These are phyloP conservation scores for Pythium aquatile DNA, from an alignment of 352 stramenopile genomes.

Conservation along the genomic window DNA sequence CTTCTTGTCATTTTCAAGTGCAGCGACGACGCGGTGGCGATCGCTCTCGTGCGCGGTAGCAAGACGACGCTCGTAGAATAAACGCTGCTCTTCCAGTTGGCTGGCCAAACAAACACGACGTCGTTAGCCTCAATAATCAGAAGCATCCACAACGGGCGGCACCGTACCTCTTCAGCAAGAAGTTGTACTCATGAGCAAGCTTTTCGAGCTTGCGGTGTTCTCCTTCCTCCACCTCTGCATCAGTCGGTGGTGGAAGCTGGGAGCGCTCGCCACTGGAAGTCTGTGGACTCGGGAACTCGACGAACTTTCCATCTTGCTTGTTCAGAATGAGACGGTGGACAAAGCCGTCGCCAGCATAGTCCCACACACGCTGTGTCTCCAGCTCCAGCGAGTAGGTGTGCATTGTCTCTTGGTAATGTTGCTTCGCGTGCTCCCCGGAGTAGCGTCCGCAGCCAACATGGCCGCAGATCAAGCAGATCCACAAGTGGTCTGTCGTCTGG, in stretches of 20 bases:
- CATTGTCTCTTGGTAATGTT: slow-evolving; percentile 92
- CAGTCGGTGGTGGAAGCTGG: slow-evolving; percentile 58
- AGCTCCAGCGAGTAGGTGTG: slow-evolving; percentile 96
- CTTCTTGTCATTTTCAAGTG: slow-evolving; percentile 80
- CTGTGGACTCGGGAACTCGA: slow-evolving; percentile 92
- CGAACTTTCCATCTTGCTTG: slow-evolving; percentile 94
- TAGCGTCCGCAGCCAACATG: slow-evolving; percentile 96
- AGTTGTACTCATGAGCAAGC: slow-evolving; percentile 95
- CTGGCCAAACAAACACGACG: slow-evolving; percentile 29
- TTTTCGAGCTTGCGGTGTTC: slow-evolving; percentile 96
- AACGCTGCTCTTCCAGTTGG: slow-evolving; percentile 94
- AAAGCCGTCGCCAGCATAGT: slow-evolving; percentile 92
- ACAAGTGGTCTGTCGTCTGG: slow-evolving; percentile 92
- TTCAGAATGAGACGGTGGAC: slow-evolving; percentile 88
- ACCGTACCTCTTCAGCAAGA: slow-evolving; percentile 89
- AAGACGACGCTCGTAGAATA: slow-evolving; percentile 90
- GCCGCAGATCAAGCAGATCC: slow-evolving; percentile 96
- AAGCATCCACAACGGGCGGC: no score
- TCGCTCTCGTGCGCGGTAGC: slow-evolving; percentile 60
- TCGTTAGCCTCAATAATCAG: background rate
- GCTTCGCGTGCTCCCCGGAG: slow-evolving; percentile 92
- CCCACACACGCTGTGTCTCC: slow-evolving; percentile 95
- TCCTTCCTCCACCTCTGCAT: slow-evolving; percentile 87
- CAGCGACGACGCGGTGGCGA: slow-evolving; percentile 46
- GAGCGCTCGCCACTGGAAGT: slow-evolving; percentile 65